A percentile compares a stretch with the other conserved stretches of the same genome.
Evolutionary conservation across 1,139 yeast genomes (phyloP).

Genomic region (Pichia sp.): DNA sequence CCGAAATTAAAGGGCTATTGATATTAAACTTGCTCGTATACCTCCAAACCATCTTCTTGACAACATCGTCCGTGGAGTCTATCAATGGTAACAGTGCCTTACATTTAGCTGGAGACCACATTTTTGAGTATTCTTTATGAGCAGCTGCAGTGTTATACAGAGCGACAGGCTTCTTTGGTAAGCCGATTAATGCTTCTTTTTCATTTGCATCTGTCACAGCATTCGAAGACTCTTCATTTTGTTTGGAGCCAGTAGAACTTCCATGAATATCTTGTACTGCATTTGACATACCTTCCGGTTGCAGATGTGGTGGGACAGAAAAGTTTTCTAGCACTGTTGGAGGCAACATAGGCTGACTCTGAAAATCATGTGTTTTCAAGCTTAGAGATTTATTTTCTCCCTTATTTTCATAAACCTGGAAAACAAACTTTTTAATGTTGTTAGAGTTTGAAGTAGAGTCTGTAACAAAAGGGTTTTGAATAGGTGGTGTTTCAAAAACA

Average conservation of each 20-base stretch:
- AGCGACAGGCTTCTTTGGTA: too few species aligned
- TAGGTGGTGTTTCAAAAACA: constrained; percentile 15
- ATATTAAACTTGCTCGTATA: constrained; percentile 23
- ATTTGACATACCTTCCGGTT: not conserved
- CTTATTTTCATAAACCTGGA: constrained; percentile 8
- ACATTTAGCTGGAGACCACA: too few species aligned
- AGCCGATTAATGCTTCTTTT: too few species aligned
- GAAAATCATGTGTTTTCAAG: constrained; percentile 5
- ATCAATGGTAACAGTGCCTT: constrained; percentile 6
- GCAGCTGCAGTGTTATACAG: too few species aligned
- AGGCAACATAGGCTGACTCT: constrained; percentile 11
- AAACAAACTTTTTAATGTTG: constrained; percentile 9
- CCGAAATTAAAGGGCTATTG: constrained; percentile 18
- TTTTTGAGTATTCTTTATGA: too few species aligned
- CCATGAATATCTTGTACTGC: too few species aligned
- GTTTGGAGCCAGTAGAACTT: too few species aligned
- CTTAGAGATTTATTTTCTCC: not conserved
- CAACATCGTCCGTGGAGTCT: constrained; percentile 8
- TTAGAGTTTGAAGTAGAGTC: not conserved
- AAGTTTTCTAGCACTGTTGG: not conserved
- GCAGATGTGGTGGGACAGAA: not conserved
- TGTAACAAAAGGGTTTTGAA: constrained; percentile 2
- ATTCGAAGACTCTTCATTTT: too few species aligned
- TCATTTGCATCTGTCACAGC: too few species aligned
- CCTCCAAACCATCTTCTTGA: constrained; percentile 15